Evolutionary conservation across 208 protist genomes (phyloP).

Genomic region (Leptomonas seymouri): DNA sequence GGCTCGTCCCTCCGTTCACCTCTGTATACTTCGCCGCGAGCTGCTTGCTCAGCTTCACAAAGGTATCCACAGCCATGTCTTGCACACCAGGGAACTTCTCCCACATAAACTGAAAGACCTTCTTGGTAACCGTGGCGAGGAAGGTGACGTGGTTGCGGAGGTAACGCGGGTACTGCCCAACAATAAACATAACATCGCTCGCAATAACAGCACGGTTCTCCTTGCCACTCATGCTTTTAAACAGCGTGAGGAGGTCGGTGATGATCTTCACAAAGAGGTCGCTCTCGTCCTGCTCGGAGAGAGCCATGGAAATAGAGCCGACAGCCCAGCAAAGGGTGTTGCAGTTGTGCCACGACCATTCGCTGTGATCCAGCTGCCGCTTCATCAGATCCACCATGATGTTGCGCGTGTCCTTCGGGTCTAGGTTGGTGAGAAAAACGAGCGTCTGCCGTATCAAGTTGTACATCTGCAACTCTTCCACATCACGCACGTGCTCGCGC

Average conservation of each 20-base stretch:
- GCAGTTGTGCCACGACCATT: conserved; percentile 97
- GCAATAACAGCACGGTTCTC: conserved; percentile 99
- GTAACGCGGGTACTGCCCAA: conserved; percentile 99
- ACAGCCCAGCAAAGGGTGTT: conserved; percentile 99
- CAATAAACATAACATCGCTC: conserved; percentile 99
- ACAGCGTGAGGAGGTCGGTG: conserved; percentile 97
- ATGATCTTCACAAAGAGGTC: conserved; percentile 98
- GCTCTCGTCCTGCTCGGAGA: conserved; percentile 97
- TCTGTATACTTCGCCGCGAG: conserved; percentile 92
- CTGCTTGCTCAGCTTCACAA: conserved; percentile 98
- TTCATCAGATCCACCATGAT: conserved; percentile 95
- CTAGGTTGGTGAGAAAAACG: conserved; percentile 98
- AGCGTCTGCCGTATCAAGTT: conserved; percentile 97
- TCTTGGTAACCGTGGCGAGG: conserved; percentile 98
- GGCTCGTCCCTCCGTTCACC: conserved; percentile 38
- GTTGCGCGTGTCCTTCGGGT: conserved; percentile 94
- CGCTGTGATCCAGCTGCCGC: conserved; percentile 81
- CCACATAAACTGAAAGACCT: conserved; percentile 99
- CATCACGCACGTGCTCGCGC: conserved; percentile 96
- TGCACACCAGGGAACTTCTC: conserved; percentile 98
- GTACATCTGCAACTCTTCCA: conserved; percentile 98
- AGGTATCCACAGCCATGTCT: conserved; percentile 99
- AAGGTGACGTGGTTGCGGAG: conserved; percentile 98
- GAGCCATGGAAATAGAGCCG: conserved; percentile 97
- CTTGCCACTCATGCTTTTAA: conserved; percentile 95